These are phyloP conservation scores for Penicillium samsonianum DNA, from an alignment of 495 filamentous ascomycete genomes.

Conservation along the genomic window DNA sequence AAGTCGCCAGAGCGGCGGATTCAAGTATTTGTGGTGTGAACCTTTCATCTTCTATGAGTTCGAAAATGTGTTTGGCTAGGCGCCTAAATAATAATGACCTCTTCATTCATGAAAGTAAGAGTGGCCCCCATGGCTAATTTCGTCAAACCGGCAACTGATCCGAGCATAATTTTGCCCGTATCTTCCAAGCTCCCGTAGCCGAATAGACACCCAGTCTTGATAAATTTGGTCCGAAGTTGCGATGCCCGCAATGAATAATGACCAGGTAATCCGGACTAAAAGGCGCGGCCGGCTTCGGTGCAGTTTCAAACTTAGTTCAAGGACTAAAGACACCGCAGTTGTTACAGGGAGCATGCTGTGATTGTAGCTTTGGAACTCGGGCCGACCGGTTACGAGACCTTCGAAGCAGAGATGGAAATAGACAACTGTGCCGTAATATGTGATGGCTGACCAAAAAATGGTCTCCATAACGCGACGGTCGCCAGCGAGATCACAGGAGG, in stretches of 20 bases:
- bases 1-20: no score
- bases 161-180: constrained; percentile 32
- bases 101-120: constrained; percentile 17
- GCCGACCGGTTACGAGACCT: no score
- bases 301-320: constrained; percentile 33
- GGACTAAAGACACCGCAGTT: constrained; percentile 28
- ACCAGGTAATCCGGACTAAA: constrained; percentile 35
- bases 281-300: constrained; percentile 32
- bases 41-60: no score
- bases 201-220: constrained; percentile 41
- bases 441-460: constrained; percentile 35
- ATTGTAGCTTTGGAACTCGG: constrained; percentile 3
- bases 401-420: no score
- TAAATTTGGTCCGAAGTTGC: constrained; percentile 34
- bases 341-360: constrained; percentile 21
- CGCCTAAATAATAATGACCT: neutral
- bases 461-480: constrained; percentile 35
- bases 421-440: constrained; percentile 27
- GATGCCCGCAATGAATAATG: constrained; percentile 34
- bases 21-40: no score
- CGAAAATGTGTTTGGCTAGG: neutral
- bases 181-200: constrained; percentile 33
- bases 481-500: constrained; percentile 25
- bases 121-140: constrained; percentile 26
- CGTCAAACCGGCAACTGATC: constrained; percentile 29